Evolutionary conservation across 805 yeast species (phyloP), one percentile per base, ranked within the genome.

Genomic region (Novakomyces olei): DNA sequence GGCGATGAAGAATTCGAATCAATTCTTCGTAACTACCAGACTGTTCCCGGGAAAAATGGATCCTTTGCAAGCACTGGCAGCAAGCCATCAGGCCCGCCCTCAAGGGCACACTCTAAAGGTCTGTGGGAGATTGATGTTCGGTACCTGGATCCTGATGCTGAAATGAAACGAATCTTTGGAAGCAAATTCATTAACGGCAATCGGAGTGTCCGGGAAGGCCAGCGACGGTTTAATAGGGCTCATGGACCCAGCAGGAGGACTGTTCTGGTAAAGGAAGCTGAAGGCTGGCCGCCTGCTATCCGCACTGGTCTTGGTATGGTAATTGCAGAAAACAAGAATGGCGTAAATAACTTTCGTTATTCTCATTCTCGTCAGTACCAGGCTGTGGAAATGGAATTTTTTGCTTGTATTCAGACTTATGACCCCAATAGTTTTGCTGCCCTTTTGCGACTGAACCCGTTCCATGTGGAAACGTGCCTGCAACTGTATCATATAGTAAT

Each of bases 401-500:
- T 65, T 45, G 59, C 74, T 4, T 64, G 75, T 4, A 73, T 71
- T 9, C 72, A 70, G 4, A 51, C 73, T 38, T 66, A 69, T n/a
- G 83, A 80, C 45, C 83, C 77, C 34, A 85, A 79, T 38, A 61
- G 73, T 0, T 51, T 80, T 34, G 63, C 77, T 39, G 57, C 55
- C 18, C 51, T 72, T 29, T 57, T 32, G 40, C 76, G 15, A 67
- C 67, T 34, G 60, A 58, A 42, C 26, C 27, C 91, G 2, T 80
- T 79, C 45, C 83, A 76, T 44, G 67, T 69, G 3, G 79, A 74
- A 37, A 71, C 85, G 0, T 56, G 80, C n/a, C 53, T 80, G 27
- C 92, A 79, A 50, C 76, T 72, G 1, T 73, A 91, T 0, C 64
- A 70, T 47, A 73, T 77, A 15, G 50, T 77, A 30, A 61, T 72